Base-by-base conservation (phyloP, 257 asterid species). In the Catharanthus roseus region DNA sequence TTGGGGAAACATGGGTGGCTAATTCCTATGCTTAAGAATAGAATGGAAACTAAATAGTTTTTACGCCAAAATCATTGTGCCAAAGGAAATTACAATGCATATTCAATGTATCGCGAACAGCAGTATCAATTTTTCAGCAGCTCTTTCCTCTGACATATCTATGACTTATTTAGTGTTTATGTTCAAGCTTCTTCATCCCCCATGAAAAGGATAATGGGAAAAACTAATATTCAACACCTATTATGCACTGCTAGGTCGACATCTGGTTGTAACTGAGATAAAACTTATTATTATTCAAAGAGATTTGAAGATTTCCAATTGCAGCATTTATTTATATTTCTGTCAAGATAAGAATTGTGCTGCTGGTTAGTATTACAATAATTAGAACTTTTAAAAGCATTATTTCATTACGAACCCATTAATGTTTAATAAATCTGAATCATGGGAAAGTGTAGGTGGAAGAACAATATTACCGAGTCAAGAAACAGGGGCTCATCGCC, bases 401-500 rank as follows among this genome's bases (percentile, higher is more conserved):
- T 62, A 54, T 26, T 69, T 38, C 26, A 61, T 44, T 36, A 45
- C 6, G 24, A 2, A 38, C 33, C 49, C 11, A 34, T 38, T 23
- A 58, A 23, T 61, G 38, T 24, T 69, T 19, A 33, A 33, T 71
- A 64, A 62, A 36, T 56, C 67, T 50, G 10, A 67, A 57, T 36
- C 47, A 67, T 66, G 33, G 51, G 67, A 28, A 70, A 31, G 49
- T 62, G 74, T 6, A 49, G 65, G 23, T 41, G 34, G 12, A 68
- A 50, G 55, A 68, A 72, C 73, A 70, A 67, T 28, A 44, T 65
- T 85, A 89, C 96, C 82, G 96, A 84, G 84, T 95, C 99, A 72
- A 89, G 93, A 82, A 95, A 89, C 49, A 95, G 44, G 60, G 96
- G 93, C 65, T 86, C 85, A 18, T 75, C 75, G 54, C 62, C 90